A percentile compares a stretch with the other conserved stretches of the same genome.
Evolutionary conservation across 768 basidiomycete genomes (phyloP).

Genomic region (Ephemerocybe angulata): DNA sequence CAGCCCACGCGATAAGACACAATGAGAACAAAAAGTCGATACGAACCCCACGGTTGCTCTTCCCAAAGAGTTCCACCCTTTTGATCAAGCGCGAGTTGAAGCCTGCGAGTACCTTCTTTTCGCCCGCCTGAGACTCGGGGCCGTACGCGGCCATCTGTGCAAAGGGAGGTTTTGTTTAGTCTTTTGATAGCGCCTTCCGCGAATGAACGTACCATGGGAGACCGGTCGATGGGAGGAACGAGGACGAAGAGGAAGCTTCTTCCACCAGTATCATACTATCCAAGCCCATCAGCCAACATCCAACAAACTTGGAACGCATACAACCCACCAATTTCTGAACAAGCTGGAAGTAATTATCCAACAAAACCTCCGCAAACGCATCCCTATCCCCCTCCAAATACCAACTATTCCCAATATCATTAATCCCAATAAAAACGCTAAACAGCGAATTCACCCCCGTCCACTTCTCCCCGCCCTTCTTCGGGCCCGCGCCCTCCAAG

Average conservation of each 20-base stretch:
- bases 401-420: constrained; percentile 61
- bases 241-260: constrained; percentile 51
- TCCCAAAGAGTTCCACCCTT: constrained; percentile 38
- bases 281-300: neutral
- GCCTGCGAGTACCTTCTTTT: constrained; percentile 44
- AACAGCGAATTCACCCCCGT: constrained; percentile 54
- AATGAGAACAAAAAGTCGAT: neutral
- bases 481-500: constrained; percentile 40
- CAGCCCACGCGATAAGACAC: neutral
- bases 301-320: no score
- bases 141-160: constrained; percentile 46
- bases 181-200: no score
- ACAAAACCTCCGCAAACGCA: constrained; percentile 45
- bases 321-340: constrained; percentile 28
- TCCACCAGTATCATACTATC: constrained; percentile 46
- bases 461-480: constrained; percentile 55
- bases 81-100: constrained; percentile 50
- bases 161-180: neutral
- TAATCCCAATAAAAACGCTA: constrained; percentile 70
- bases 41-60: constrained; percentile 45
- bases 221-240: constrained; percentile 40
- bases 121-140: constrained; percentile 34
- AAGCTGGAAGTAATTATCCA: constrained; percentile 17
- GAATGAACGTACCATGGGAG: constrained; percentile 34
- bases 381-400: constrained; percentile 41